Percentiles rank a stretch among this genome's conserved stretches.
Conservation (phyloP, 306 rosid genomes). For the Boehmeria nivea region DNA sequence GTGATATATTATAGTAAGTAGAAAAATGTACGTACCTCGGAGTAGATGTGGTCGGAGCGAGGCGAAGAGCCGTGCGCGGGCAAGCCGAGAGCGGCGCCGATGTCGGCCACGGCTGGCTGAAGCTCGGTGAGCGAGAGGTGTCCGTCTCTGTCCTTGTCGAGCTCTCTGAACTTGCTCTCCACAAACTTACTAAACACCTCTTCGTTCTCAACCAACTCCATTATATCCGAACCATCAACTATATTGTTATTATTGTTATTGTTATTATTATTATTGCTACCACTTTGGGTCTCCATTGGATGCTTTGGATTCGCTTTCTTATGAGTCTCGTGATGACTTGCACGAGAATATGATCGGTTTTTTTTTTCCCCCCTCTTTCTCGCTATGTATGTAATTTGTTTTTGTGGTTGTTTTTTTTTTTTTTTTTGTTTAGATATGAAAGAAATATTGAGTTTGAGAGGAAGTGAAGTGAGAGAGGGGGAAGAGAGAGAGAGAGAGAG, state of each 20-base stretch:
- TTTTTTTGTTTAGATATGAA: background rate
- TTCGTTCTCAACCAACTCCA: constrained; percentile 86
- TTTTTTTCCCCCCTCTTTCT: background rate
- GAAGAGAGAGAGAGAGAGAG: background rate
- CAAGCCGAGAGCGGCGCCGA: constrained; percentile 92
- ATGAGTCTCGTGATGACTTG: constrained; percentile 41
- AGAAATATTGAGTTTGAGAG: no score
- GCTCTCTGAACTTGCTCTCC: constrained; percentile 73
- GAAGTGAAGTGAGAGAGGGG: background rate
- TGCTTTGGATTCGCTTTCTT: constrained; percentile 20
- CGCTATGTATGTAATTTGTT: background rate
- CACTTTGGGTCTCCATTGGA: no score
- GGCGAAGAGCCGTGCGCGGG: constrained; percentile 76
- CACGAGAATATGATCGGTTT: background rate
- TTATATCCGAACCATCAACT: constrained; percentile 89
- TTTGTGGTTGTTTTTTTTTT: background rate
- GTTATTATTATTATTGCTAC: background rate
- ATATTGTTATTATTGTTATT: constrained; percentile 11
- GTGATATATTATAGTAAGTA: background rate
- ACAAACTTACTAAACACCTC: constrained; percentile 64
- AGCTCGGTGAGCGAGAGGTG: constrained; percentile 81
- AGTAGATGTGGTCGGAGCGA: constrained; percentile 76
- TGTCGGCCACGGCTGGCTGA: constrained; percentile 92
- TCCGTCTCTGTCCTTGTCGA: constrained; percentile 83
- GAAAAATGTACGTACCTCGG: constrained; percentile 58